phyloP scores from a whole-genome alignment of 2,329 filamentous ascomycete species.

The Stagonosporopsis vannaccii region DNA sequence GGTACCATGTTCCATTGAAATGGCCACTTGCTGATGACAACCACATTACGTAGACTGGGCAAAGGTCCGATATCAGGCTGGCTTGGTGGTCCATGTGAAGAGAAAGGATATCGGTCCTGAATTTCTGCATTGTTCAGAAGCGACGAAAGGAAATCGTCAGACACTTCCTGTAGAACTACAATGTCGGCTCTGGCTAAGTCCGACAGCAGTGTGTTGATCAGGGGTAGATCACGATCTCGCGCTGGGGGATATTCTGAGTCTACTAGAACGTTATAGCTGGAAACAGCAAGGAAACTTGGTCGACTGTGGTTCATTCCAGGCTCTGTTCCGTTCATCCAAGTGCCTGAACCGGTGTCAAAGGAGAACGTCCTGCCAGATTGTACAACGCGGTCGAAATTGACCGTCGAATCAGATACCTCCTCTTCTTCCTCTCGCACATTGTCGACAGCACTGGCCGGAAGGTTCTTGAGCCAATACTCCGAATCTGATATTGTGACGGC shows the following conservation, averaged over 20 bases:
- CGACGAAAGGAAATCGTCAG: constrained; percentile 67
- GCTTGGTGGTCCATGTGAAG: constrained; percentile 64
- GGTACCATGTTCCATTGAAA: constrained; percentile 65
- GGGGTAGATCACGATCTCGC: constrained; percentile 46
- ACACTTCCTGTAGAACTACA: constrained; percentile 67
- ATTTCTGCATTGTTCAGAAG: constrained; percentile 60
- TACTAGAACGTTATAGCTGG: constrained; percentile 56
- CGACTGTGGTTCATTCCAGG: neutral
- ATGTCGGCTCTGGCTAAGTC: constrained; percentile 47
- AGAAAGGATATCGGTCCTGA: constrained; percentile 60
- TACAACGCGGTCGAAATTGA: constrained; percentile 20
- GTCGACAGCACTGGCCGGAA: neutral
- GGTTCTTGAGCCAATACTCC: constrained; percentile 25
- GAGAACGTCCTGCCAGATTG: constrained; percentile 41
- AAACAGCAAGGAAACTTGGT: constrained; percentile 38
- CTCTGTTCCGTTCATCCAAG: constrained; percentile 31
- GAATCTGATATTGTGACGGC: neutral
- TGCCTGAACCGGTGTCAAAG: constrained; percentile 31
- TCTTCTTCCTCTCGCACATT: constrained; percentile 12
- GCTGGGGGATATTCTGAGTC: constrained; percentile 50
- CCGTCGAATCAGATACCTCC: neutral
- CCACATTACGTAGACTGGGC: constrained; percentile 66
- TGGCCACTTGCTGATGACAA: constrained; percentile 64
- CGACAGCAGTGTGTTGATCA: constrained; percentile 47
- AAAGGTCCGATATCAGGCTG: constrained; percentile 63